Evolutionary conservation across 192 early-diverging fungal genomes (phyloP), one percentile per base, ranked within the genome.

Genomic region (Funneliformis geosporum): DNA sequence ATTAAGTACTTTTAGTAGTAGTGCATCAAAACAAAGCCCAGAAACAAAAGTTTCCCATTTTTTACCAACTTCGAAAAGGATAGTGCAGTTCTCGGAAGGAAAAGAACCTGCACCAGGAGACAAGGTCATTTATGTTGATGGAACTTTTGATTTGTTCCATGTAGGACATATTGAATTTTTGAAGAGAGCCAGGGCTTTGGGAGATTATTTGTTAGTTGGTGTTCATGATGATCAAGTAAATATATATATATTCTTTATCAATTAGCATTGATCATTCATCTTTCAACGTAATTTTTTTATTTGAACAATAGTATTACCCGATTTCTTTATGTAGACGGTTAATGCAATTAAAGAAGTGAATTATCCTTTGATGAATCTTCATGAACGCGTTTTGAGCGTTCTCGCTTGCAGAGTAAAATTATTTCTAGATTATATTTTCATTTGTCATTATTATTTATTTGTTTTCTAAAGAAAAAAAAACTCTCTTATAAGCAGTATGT

Each of bases 71-170:
- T 92, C 93, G 8, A 91, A 90, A 79, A 89, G 90, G 77, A 92
- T 98, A 81, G 92, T 95, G 44, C 96, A 97, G 81, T 99, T 99
- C 80, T 95, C 95, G 28, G 91, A 94, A 72, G 92, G 91, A 38
- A 84, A 86, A 46, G 93, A 95, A 80, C 95, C 96, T 16, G 86
- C 88, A 80, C 81, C 90, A 0, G 88, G 86, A 27, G 96, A 97
- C 82, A 91, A 88, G 74, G 90, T 97, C 21, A 91, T 98, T 33
- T 98, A 98, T 83, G 96, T 98, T 12, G 96, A 98, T 80, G 97
- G 97, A 25, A 94, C 95, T 16, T 98, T 97, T 86, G 97, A 98
- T 79, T 83, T 98, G 78, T 98, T 98, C 90, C 97, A 97, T 82
- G 80, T 92, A 5, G 95, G 95, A n/a, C 97, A 99, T 82, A 94